Percentiles rank a stretch among this genome's conserved stretches.
These are phyloP conservation scores for Dictyostelium brefeldianum DNA, from an alignment of 78 protist genomes.

Conservation along the genomic window DNA sequence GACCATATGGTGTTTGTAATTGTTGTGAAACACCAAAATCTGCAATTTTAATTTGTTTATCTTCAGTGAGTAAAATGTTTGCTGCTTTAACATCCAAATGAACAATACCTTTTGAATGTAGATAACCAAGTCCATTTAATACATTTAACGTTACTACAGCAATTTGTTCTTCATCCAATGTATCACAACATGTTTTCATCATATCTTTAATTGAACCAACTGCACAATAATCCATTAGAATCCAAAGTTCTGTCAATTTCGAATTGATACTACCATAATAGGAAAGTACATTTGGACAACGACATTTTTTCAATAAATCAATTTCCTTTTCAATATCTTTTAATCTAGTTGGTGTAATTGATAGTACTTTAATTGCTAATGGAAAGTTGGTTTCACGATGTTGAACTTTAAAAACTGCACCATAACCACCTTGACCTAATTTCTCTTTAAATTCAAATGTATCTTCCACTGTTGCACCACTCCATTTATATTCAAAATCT, in stretches of 20 bases:
- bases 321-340: slow-evolving; percentile 81
- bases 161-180: slow-evolving; percentile 80
- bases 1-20: slow-evolving; percentile 53
- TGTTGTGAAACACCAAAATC: slow-evolving; percentile 87
- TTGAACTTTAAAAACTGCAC: slow-evolving; percentile 69
- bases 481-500: slow-evolving; percentile 84
- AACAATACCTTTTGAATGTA: slow-evolving; percentile 85
- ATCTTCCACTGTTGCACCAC: slow-evolving; percentile 66
- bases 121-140: slow-evolving; percentile 86
- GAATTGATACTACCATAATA: slow-evolving; percentile 78
- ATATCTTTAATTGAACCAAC: slow-evolving; percentile 88
- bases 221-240: slow-evolving; percentile 92
- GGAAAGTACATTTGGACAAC: slow-evolving; percentile 61
- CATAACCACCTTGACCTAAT: slow-evolving; percentile 84
- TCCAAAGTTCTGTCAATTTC: slow-evolving; percentile 85
- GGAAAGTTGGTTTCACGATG: slow-evolving; percentile 61
- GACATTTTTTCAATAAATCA: slow-evolving; percentile 80
- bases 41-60: slow-evolving; percentile 71
- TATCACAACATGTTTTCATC: slow-evolving; percentile 69
- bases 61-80: slow-evolving; percentile 79
- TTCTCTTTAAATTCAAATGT: slow-evolving; percentile 79
- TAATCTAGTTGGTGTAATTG: slow-evolving; percentile 54
- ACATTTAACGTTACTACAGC: slow-evolving; percentile 47
- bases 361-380: slow-evolving; percentile 70
- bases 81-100: slow-evolving; percentile 93